Base-by-base conservation (phyloP, 306 rosid genomes). In the Prosopis cineraria region DNA sequence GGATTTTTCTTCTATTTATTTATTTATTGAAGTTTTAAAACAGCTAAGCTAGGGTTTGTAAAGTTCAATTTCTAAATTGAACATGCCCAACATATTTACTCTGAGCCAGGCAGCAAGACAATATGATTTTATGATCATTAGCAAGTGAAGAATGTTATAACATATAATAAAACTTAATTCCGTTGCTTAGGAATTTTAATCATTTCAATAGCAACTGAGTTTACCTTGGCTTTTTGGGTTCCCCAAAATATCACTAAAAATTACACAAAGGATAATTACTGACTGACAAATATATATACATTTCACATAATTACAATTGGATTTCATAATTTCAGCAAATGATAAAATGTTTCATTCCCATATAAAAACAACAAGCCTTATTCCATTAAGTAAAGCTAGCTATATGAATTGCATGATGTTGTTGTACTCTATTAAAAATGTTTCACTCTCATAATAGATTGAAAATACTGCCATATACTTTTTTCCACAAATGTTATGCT, bases 381-480 rank as follows among this genome's bases (percentile, higher is more conserved):
- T n/a, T n/a, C n/a, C n/a, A n/a, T n/a, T n/a, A n/a, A n/a, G n/a
- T n/a, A n/a, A n/a, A n/a, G n/a, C n/a, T n/a, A n/a, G n/a, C n/a
- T n/a, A n/a, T n/a, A n/a, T n/a, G n/a, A n/a, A n/a, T n/a, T n/a
- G n/a, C n/a, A n/a, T n/a, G n/a, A n/a, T n/a, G n/a, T n/a, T n/a
- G n/a, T n/a, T n/a, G n/a, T n/a, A n/a, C n/a, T n/a, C n/a, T n/a
- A n/a, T n/a, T n/a, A n/a, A n/a, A n/a, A 59, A 45, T 45, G 36
- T 48, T 68, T 68, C 77, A 68, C 80, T 67, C 75, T 67, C 73
- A 59, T 39, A 27, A 2, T 29, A 59, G 40, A 63, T 2, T 53
- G 69, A 73, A 58, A 81, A 20, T 14, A 37, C 48, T 7, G 68
- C 68, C 41, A 56, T 45, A 13, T 25, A 50, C 59, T 27, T 44